phyloP scores from a whole-genome alignment of 129 eudicot genomes.

The Gnaphalium uliginosum region DNA sequence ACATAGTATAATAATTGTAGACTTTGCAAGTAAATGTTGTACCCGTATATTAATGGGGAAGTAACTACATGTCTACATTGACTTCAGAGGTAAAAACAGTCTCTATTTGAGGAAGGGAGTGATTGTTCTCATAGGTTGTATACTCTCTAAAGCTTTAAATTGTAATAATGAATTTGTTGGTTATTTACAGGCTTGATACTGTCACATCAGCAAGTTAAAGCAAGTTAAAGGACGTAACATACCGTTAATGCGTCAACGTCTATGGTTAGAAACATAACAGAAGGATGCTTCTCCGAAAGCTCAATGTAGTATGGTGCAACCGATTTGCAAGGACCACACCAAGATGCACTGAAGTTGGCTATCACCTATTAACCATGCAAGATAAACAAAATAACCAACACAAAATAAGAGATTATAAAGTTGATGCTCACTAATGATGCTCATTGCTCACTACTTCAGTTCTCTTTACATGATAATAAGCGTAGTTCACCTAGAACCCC shows the following conservation, averaged over 20 bases:
- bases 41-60: too few species aligned
- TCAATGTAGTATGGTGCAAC: conserved; percentile 78
- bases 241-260: conserved; percentile 85
- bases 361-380: conserved; percentile 51
- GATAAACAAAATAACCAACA: background rate
- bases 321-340: conserved; percentile 93
- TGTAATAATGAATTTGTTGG: background rate
- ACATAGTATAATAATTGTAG: too few species aligned
- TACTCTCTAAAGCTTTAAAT: background rate
- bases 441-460: background rate
- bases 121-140: conserved; percentile 1
- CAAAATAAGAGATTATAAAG: background rate
- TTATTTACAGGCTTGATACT: background rate
- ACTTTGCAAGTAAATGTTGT: too few species aligned
- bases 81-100: background rate
- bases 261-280: conserved; percentile 62
- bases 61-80: too few species aligned
- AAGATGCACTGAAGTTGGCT: conserved; percentile 88
- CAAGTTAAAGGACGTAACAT: conserved; percentile 30
- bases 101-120: background rate
- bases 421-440: background rate
- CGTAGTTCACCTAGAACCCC: background rate
- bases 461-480: background rate
- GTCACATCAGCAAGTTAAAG: background rate
- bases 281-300: conserved; percentile 66